Percentiles rank a stretch among this genome's conserved stretches.
Conservation (phyloP, 2,329 filamentous ascomycete genomes). For the Fusarium sp. region DNA sequence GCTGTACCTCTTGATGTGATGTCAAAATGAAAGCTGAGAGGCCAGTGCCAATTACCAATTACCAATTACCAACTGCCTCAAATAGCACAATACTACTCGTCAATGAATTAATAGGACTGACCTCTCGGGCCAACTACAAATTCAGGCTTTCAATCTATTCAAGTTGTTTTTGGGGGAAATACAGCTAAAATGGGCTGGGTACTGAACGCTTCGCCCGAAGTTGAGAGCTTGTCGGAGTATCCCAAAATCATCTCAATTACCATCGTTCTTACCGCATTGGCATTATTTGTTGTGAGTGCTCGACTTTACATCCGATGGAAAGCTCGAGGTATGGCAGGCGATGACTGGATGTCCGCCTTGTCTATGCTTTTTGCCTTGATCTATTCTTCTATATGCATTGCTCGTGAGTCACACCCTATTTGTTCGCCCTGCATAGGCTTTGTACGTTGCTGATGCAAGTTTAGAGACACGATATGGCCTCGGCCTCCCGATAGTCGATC, state of each 20-base stretch:
- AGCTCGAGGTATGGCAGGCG: constrained; percentile 59
- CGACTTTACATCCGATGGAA: constrained; percentile 58
- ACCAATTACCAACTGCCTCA: too few relatives aligned
- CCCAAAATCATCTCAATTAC: constrained; percentile 63
- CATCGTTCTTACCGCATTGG: constrained; percentile 58
- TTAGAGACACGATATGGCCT: constrained; percentile 66
- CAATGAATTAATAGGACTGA: background rate
- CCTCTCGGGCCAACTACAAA: too few relatives aligned
- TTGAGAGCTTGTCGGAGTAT: constrained; percentile 62
- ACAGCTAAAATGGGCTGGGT: constrained; percentile 62
- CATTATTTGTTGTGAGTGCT: constrained; percentile 56
- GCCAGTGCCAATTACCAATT: too few relatives aligned
- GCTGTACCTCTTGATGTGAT: background rate
- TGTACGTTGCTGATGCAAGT: background rate
- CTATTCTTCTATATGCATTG: constrained; percentile 64
- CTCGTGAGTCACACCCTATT: constrained; percentile 53
- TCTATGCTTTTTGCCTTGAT: constrained; percentile 61
- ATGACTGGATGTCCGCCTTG: constrained; percentile 59
- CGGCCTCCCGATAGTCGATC: constrained; percentile 59
- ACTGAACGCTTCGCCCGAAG: constrained; percentile 60
- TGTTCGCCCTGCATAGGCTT: too few relatives aligned
- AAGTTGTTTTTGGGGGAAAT: too few relatives aligned
- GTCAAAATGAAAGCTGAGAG: background rate
- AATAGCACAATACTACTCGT: background rate
- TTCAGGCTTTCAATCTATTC: too few relatives aligned